These are phyloP conservation scores for Penicillium oxalicum DNA, from an alignment of 2,329 filamentous ascomycete genomes.

Conservation along the genomic window DNA sequence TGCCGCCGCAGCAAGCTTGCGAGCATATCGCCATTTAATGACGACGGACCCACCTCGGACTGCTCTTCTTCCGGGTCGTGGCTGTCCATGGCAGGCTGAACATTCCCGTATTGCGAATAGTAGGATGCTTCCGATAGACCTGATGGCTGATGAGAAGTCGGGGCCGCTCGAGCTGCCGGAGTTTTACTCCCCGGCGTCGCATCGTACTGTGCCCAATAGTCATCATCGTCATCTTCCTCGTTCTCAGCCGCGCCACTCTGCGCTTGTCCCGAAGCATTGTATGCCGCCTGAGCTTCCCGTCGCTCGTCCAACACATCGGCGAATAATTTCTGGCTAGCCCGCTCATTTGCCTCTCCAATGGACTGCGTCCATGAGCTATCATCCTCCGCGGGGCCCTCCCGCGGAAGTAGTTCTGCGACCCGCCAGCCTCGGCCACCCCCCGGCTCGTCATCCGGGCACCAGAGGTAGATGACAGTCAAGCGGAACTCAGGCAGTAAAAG, in stretches of 20 bases:
- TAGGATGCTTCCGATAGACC: constrained; percentile 52
- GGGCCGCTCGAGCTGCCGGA: constrained; percentile 24
- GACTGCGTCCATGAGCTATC: constrained; percentile 48
- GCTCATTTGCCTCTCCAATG: constrained; percentile 51
- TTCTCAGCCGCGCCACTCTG: constrained; percentile 16
- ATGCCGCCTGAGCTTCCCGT: constrained; percentile 17
- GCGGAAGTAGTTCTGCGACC: constrained; percentile 53
- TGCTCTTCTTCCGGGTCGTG: constrained; percentile 56
- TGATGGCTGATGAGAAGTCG: constrained; percentile 24
- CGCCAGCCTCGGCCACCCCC: constrained; percentile 52
- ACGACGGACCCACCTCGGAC: constrained; percentile 44
- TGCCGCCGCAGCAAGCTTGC: constrained; percentile 37
- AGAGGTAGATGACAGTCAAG: constrained; percentile 53
- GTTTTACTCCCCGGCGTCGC: constrained; percentile 44
- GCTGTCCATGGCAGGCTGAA: constrained; percentile 59
- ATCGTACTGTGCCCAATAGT: constrained; percentile 62
- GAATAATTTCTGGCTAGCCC: constrained; percentile 32
- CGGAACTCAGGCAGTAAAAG: constrained; percentile 51
- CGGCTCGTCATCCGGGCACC: constrained; percentile 54
- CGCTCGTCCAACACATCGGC: constrained; percentile 32
- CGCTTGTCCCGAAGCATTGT: constrained; percentile 6
- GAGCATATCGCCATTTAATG: constrained; percentile 50
- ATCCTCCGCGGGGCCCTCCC: constrained; percentile 45
- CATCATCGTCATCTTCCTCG: constrained; percentile 55
- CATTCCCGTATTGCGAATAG: constrained; percentile 56